phyloP scores from a whole-genome alignment of 331 rosid species.

The Quercus phellos region DNA sequence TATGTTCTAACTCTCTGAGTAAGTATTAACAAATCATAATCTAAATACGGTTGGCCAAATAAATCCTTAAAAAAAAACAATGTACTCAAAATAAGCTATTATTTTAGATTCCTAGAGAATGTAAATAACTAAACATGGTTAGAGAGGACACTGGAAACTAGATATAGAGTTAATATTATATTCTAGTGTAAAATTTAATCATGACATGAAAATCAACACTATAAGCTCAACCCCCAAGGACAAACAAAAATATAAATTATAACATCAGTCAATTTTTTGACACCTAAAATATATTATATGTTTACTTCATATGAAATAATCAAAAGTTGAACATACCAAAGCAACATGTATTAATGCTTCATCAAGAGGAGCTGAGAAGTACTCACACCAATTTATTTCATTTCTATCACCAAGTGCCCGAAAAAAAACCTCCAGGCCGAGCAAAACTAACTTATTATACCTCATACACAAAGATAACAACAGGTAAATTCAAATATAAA shows the following conservation, averaged over 20 bases:
- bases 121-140: not conserved
- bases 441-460: constrained; percentile 9
- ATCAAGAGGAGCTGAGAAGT: constrained; percentile 95
- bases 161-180: not conserved
- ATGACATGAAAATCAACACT: not conserved
- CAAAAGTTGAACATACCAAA: constrained; percentile 47
- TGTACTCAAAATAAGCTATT: not conserved
- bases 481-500: not conserved
- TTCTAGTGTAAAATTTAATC: not conserved
- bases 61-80: constrained; percentile 64
- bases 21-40: constrained; percentile 71
- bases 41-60: constrained; percentile 83
- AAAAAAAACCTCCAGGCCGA: constrained; percentile 61
- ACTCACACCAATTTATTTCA: constrained; percentile 82
- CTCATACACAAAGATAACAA: not conserved
- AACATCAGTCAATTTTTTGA: not conserved
- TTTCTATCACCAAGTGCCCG: constrained; percentile 91
- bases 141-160: not conserved
- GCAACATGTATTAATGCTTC: constrained; percentile 87
- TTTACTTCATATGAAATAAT: not conserved
- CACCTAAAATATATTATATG: not conserved
- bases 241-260: not conserved
- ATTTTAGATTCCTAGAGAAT: not conserved
- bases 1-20: constrained; percentile 84
- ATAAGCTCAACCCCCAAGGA: not conserved